phyloP scores from a whole-genome alignment of 257 asterid genomes.

The Misopates orontium region DNA sequence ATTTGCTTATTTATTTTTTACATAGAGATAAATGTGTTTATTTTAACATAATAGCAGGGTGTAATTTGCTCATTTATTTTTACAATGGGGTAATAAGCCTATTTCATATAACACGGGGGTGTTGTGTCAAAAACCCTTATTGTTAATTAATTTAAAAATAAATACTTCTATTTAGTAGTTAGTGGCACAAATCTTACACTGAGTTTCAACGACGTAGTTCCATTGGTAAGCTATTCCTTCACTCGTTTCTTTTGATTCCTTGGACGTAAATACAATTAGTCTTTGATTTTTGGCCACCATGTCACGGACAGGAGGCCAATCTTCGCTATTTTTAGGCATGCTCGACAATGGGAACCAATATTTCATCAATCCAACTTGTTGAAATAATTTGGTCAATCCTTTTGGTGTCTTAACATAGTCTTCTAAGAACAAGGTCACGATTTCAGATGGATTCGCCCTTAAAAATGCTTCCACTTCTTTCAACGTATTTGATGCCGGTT shows the following conservation, averaged over 20 bases:
- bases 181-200: too few species aligned
- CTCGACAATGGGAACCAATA: slow-evolving; percentile 64
- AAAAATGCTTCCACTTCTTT: slow-evolving; percentile 57
- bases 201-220: slow-evolving; percentile 85
- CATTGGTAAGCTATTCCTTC: slow-evolving; percentile 88
- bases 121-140: too few species aligned
- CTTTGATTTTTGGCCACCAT: slow-evolving; percentile 72
- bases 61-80: too few species aligned
- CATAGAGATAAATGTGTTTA: too few species aligned
- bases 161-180: too few species aligned
- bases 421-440: slow-evolving; percentile 66
- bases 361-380: slow-evolving; percentile 61
- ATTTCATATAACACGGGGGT: too few species aligned
- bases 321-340: slow-evolving; percentile 65
- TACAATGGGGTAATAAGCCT: too few species aligned
- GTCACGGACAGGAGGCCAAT: slow-evolving; percentile 71
- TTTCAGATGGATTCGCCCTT: slow-evolving; percentile 64
- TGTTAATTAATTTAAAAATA: too few species aligned
- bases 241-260: slow-evolving; percentile 50
- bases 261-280: slow-evolving; percentile 64
- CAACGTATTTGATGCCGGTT: slow-evolving; percentile 60
- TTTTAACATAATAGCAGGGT: too few species aligned
- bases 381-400: slow-evolving; percentile 59
- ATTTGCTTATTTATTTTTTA: too few species aligned
- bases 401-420: slow-evolving; percentile 69